Conservation (phyloP, 306 rosid species). For the Cucurbita ficifolia region DNA sequence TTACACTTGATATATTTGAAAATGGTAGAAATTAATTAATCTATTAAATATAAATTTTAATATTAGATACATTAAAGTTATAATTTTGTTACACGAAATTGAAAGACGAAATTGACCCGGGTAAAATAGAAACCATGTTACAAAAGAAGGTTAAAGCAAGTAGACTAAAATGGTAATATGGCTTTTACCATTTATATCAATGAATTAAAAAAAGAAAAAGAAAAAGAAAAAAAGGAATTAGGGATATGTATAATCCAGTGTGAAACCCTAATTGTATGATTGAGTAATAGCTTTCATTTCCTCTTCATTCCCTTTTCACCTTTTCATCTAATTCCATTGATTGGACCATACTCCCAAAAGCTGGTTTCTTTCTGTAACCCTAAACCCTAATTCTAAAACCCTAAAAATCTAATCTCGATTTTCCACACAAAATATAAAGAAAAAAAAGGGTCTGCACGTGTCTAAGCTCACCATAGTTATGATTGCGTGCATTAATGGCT, state of each 20-base stretch:
- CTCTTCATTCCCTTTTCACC: constrained; percentile 2
- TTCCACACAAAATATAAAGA: background rate
- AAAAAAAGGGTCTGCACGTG: constrained; percentile 14
- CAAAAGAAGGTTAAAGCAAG: too few species aligned
- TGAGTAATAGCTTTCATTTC: background rate
- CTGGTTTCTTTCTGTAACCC: background rate
- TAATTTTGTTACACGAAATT: too few species aligned
- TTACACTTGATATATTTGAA: too few species aligned
- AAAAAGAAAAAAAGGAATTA: background rate
- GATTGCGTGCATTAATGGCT: constrained; percentile 30
- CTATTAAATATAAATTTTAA: too few species aligned
- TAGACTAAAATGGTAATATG: too few species aligned
- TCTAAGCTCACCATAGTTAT: constrained; percentile 19
- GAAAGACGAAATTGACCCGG: too few species aligned
- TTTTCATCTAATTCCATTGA: constrained; percentile 1
- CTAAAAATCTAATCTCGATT: background rate
- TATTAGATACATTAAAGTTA: too few species aligned
- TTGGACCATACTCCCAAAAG: background rate
- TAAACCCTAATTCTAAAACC: background rate
- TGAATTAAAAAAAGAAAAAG: background rate
- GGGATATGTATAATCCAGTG: background rate
- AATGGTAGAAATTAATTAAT: too few species aligned
- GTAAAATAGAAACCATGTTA: too few species aligned
- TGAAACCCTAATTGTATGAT: background rate
- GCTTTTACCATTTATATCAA: too few species aligned